A percentile compares a stretch with the other conserved stretches of the same genome.
Conservation (phyloP, 108 stramenopile species). For the Parietichytrium sp. region DNA sequence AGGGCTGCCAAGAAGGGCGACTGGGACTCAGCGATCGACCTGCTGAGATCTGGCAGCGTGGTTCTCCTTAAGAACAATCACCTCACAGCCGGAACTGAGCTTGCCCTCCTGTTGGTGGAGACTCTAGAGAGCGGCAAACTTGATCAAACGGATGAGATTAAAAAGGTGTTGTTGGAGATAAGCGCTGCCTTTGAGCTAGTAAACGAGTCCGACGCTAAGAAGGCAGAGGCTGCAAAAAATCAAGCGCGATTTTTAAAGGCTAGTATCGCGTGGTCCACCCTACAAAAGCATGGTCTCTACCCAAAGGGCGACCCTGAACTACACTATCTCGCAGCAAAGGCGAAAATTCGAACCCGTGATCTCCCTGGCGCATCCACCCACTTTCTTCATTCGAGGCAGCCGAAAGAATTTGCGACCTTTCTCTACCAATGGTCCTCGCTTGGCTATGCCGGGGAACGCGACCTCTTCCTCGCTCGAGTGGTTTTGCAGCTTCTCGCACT, state of each 20-base stretch:
- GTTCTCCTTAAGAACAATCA: constrained; percentile 5
- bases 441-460: constrained; percentile 9
- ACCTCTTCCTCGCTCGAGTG: constrained; percentile 8
- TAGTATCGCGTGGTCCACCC: background rate
- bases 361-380: background rate
- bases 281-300: background rate
- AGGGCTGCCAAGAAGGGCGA: constrained; percentile 14
- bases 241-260: constrained; percentile 31
- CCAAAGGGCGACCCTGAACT: constrained; percentile 22
- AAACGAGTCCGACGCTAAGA: no score
- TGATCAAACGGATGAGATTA: background rate
- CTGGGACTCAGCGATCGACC: background rate
- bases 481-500: constrained; percentile 26
- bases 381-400: constrained; percentile 4
- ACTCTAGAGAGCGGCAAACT: background rate
- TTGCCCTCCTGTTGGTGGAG: constrained; percentile 20
- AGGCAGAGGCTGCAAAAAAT: constrained; percentile 8
- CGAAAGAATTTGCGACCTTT: constrained; percentile 37
- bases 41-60: constrained; percentile 20
- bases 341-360: constrained; percentile 11
- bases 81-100: constrained; percentile 24
- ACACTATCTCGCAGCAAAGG: background rate
- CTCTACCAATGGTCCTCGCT: constrained; percentile 24
- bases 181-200: background rate
- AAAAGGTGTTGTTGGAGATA: background rate